These are phyloP conservation scores for Zygoascus flipseniorum DNA, from an alignment of 805 yeast species.

Conservation along the genomic window DNA sequence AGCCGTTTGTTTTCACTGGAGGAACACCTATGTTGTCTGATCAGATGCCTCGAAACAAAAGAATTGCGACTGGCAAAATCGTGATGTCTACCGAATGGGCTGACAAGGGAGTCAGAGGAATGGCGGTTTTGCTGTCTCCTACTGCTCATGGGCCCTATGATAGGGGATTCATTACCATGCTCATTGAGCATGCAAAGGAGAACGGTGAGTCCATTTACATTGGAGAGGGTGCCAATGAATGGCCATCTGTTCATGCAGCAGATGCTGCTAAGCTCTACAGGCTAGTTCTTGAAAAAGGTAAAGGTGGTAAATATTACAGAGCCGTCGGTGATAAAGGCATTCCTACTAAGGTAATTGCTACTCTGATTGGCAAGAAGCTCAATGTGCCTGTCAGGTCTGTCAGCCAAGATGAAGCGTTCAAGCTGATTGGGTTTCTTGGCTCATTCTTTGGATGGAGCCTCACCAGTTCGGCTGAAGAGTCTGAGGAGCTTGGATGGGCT, in stretches of 20 bases:
- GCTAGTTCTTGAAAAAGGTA: conserved; percentile 23
- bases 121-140: conserved; percentile 27
- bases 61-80: conserved; percentile 8
- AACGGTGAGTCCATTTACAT: conserved; percentile 28
- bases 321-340: conserved; percentile 22
- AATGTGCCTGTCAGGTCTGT: not conserved
- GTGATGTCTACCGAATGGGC: conserved; percentile 11
- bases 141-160: conserved; percentile 30
- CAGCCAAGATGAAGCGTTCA: conserved; percentile 1
- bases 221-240: conserved; percentile 29
- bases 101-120: conserved; percentile 25
- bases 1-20: conserved; percentile 23
- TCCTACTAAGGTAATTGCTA: conserved; percentile 23
- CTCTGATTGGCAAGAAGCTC: conserved; percentile 17
- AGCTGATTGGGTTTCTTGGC: not conserved
- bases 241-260: conserved; percentile 27
- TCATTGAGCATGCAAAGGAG: conserved; percentile 11
- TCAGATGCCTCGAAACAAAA: too few species aligned
- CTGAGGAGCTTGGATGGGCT: conserved; percentile 7
- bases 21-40: conserved; percentile 20
- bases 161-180: conserved; percentile 21
- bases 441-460: not conserved
- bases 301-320: conserved; percentile 22
- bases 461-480: not conserved
- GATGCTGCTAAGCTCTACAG: conserved; percentile 31